phyloP scores from a whole-genome alignment of 495 filamentous ascomycete genomes.

The Rhizodiscina lignyota region DNA sequence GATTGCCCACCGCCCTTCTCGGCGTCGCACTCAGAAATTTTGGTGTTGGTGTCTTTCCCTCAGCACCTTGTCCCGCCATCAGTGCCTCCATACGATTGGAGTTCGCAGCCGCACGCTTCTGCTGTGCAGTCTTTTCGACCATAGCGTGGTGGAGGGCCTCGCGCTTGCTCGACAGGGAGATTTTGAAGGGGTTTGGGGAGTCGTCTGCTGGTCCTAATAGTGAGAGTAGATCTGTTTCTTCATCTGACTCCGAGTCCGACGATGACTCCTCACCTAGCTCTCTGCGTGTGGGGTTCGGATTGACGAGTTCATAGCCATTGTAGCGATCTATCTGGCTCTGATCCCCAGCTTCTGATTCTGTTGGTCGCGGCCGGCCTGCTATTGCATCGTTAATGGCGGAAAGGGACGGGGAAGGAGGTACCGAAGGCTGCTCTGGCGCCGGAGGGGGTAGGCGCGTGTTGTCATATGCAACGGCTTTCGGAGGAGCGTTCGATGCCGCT shows the following conservation, averaged over 20 bases:
- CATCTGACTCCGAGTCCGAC: no score
- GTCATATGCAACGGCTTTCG: conserved; percentile 61
- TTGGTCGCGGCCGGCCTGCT: conserved; percentile 47
- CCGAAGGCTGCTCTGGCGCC: conserved; percentile 7
- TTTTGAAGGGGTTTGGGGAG: conserved; percentile 66
- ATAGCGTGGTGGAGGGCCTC: conserved; percentile 79
- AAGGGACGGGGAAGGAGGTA: conserved; percentile 44
- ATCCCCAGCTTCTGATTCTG: conserved; percentile 49
- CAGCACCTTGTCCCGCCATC: conserved; percentile 9
- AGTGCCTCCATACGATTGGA: no score
- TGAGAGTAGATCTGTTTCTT: conserved; percentile 11
- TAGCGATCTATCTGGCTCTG: conserved; percentile 41
- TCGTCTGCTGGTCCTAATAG: conserved; percentile 41
- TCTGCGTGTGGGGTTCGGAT: conserved; percentile 37
- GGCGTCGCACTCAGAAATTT: conserved; percentile 40
- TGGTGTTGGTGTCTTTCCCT: conserved; percentile 38
- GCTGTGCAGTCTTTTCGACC: conserved; percentile 57
- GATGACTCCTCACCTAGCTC: conserved; percentile 9
- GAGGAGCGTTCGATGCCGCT: conserved; percentile 51
- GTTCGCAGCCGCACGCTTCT: no score
- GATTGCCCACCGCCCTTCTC: conserved; percentile 24
- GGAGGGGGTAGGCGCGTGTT: conserved; percentile 51
- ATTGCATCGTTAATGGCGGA: conserved; percentile 79
- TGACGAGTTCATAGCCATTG: conserved; percentile 87
- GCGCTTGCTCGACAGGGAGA: conserved; percentile 56